phyloP scores from a whole-genome alignment of 257 asterid genomes.

The Lithospermum erythrorhizon region DNA sequence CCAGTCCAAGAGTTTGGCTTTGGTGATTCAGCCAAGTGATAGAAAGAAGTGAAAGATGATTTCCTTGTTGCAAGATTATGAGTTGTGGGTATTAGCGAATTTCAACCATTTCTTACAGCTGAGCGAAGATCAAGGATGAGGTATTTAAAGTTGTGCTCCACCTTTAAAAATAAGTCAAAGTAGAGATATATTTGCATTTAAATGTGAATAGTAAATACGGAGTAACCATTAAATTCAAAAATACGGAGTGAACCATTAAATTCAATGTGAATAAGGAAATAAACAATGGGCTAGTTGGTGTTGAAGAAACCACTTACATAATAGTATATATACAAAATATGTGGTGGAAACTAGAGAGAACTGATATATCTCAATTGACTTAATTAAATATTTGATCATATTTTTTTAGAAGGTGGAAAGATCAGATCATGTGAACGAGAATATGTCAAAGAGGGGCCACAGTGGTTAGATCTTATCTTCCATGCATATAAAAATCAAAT shows the following conservation, averaged over 20 bases:
- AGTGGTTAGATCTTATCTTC: background rate
- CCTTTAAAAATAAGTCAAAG: too few relatives aligned
- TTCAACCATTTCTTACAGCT: too few relatives aligned
- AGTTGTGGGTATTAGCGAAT: too few relatives aligned
- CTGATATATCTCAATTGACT: background rate
- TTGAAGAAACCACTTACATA: background rate
- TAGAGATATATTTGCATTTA: too few relatives aligned
- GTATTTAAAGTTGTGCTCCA: too few relatives aligned
- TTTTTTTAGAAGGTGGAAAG: background rate
- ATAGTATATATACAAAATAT: background rate
- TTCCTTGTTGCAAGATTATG: too few relatives aligned
- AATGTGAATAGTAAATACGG: too few relatives aligned
- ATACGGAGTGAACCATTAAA: background rate
- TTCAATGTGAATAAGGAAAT: background rate
- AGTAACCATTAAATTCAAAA: too few relatives aligned
- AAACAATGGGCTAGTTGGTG: background rate
- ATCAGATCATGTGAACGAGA: background rate
- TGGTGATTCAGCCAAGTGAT: too few relatives aligned
- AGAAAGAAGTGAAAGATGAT: too few relatives aligned
- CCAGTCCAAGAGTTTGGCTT: too few relatives aligned
- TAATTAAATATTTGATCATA: background rate
- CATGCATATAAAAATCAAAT: background rate
- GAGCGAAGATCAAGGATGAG: too few relatives aligned
- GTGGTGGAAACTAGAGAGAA: background rate
- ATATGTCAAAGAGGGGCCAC: background rate